Conservation (phyloP, 345 rosid genomes). For the Brassica rapa region DNA sequence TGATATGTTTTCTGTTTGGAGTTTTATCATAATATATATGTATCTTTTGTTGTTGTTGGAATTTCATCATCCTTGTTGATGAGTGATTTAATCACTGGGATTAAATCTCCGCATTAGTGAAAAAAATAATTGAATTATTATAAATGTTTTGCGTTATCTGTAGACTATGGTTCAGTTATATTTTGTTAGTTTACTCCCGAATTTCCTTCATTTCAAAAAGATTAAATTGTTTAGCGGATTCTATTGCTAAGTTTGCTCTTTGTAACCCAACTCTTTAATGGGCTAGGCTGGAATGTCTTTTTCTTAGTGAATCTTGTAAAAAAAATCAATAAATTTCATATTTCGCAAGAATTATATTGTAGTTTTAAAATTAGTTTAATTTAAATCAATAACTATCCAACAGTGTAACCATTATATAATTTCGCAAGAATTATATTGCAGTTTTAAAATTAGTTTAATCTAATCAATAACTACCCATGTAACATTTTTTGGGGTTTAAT, state of each 20-base stretch:
- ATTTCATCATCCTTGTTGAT: not conserved
- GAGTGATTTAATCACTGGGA: slow-evolving; percentile 1
- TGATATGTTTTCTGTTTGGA: not conserved
- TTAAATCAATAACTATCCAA: no score
- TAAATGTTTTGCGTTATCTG: not conserved
- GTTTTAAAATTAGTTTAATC: no score
- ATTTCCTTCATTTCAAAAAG: not conserved
- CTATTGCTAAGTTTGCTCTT: not conserved
- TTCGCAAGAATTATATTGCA: no score
- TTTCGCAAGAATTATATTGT: no score
- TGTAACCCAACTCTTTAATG: not conserved
- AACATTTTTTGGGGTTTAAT: no score
- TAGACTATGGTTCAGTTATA: not conserved
- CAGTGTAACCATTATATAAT: no score
- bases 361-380: no score
- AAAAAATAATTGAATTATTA: not conserved
- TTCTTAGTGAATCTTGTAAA: not conserved
- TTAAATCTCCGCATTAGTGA: not conserved
- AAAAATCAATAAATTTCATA: no score
- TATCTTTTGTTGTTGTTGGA: not conserved
- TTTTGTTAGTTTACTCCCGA: not conserved
- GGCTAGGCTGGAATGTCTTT: not conserved
- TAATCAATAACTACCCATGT: no score
- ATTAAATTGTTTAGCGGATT: not conserved
- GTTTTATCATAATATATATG: not conserved